Evolutionary conservation across 108 stramenopile species (phyloP), one percentile per base, ranked within the genome.

Genomic region (Discostella stelligeroides): DNA sequence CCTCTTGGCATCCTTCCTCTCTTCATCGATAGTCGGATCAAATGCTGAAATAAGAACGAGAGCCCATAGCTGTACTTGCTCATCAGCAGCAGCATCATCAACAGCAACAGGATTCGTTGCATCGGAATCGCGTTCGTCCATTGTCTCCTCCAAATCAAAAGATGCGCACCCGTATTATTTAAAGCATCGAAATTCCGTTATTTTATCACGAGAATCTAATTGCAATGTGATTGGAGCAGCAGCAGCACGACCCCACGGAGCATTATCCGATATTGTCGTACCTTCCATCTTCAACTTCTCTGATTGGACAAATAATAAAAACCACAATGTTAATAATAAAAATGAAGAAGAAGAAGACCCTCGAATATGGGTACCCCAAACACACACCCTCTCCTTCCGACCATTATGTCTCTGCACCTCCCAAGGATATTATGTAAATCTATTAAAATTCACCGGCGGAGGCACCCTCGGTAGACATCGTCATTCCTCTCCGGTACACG

Each of bases 401-500:
- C 90, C 90, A 7, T 57, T 91, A 0, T 91, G 90, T 66, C 85
- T 91, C 41, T 91, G 88, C 62, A 78, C 70, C 17, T 82, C 82
- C 10, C 72, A 83, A 45, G 90, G 90, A 28, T 91, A 91, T 60
- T 91, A 91, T 65, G 90, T 91, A 38, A 91, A 91, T 46, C 61
- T 91, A 13, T 60, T 91, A 25, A 82, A 83, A 27, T 86, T 91
- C 59, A 72, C 49, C 11, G 87, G 90, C 11, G 74, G 84, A 12
- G 90, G 90, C 12, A 45, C 86, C 20, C 53, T 91, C 20, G 86
- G 86, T 14, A 73, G 86, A 34, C 90, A 91, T 82, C 72, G 83
- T 17, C 90, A 91, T 67, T 83, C 86, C 15, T 84, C 83, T 0
- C 90, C 90, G 7, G 90, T 91, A 4, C 90, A 91, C 75, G 90